Conservation (phyloP, 768 basidiomycete genomes). For the Jaapia argillacea region DNA sequence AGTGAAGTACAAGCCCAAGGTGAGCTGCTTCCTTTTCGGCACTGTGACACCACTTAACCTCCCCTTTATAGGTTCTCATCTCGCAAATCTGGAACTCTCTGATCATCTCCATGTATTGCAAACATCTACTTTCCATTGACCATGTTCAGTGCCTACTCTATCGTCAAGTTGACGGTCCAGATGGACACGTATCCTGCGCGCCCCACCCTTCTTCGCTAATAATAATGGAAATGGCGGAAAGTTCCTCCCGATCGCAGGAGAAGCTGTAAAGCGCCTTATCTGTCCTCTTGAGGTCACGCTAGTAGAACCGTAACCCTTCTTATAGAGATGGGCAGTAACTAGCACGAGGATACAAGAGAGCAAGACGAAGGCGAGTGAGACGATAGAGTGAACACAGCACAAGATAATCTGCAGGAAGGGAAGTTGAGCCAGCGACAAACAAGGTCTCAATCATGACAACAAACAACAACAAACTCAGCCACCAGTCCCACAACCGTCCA, state of each 20-base stretch:
- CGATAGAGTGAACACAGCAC: no score
- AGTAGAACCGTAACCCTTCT: no score
- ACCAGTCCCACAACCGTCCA: no score
- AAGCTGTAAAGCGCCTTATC: no score
- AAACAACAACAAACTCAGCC: no score
- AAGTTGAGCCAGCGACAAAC: no score
- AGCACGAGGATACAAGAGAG: no score
- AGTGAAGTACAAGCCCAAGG: conserved; percentile 99
- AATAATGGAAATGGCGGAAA: conserved; percentile 66
- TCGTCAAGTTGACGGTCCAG: conserved; percentile 87
- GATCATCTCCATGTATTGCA: conserved; percentile 99
- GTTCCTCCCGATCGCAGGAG: conserved; percentile 91
- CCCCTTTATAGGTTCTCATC: conserved; percentile 59
- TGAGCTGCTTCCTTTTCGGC: conserved; percentile 14
- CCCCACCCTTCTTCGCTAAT: conserved; percentile 96
- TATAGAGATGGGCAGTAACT: no score
- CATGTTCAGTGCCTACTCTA: conserved; percentile 96
- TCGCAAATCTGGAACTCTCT: conserved; percentile 99
- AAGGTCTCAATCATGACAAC: no score
- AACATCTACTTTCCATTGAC: conserved; percentile 94
- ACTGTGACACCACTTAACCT: not conserved
- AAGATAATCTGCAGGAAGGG: no score
- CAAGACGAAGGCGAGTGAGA: no score
- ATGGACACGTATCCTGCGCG: conserved; percentile 89
- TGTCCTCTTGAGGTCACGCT: no score